Conservation (phyloP, 208 protist genomes). For the Angomonas deanei region DNA sequence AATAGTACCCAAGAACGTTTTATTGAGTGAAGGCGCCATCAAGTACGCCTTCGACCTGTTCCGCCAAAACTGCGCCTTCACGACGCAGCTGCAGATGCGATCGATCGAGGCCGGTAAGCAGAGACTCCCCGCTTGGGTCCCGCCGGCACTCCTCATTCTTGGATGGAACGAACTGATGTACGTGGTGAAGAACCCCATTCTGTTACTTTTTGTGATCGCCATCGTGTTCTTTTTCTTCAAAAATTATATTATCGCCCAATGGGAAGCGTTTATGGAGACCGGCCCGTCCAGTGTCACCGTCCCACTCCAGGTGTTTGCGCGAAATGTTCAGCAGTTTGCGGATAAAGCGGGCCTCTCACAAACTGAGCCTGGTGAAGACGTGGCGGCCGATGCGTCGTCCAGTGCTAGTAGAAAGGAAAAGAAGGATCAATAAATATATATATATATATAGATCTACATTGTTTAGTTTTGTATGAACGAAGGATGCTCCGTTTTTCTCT, state of each 20-base stretch:
- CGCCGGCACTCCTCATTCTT: slow-evolving; percentile 54
- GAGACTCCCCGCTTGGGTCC: slow-evolving; percentile 70
- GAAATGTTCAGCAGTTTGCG: slow-evolving; percentile 5
- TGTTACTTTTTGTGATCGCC: slow-evolving; percentile 49
- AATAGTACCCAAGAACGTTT: slow-evolving; percentile 31
- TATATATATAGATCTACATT: too few relatives aligned
- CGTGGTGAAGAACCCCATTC: slow-evolving; percentile 56
- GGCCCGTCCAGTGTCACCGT: slow-evolving; percentile 54
- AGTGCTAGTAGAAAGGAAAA: too few relatives aligned
- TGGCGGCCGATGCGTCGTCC: too few relatives aligned
- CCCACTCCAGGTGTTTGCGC: slow-evolving; percentile 30
- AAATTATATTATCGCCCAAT: slow-evolving; percentile 52
- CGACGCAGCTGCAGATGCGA: slow-evolving; percentile 70
- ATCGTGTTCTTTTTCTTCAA: slow-evolving; percentile 60
- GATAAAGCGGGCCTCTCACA: too few relatives aligned
- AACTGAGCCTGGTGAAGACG: background rate
- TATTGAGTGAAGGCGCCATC: slow-evolving; percentile 55
- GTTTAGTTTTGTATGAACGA: too few relatives aligned
- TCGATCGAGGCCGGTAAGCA: slow-evolving; percentile 55
- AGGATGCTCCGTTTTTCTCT: too few relatives aligned
- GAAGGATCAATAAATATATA: background rate
- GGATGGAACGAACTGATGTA: slow-evolving; percentile 85
- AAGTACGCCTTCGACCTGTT: slow-evolving; percentile 65
- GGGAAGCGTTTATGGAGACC: slow-evolving; percentile 74
- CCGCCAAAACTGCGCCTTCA: slow-evolving; percentile 78